Conservation (phyloP, 2,329 filamentous ascomycete genomes). For the Amauroascus niger region DNA sequence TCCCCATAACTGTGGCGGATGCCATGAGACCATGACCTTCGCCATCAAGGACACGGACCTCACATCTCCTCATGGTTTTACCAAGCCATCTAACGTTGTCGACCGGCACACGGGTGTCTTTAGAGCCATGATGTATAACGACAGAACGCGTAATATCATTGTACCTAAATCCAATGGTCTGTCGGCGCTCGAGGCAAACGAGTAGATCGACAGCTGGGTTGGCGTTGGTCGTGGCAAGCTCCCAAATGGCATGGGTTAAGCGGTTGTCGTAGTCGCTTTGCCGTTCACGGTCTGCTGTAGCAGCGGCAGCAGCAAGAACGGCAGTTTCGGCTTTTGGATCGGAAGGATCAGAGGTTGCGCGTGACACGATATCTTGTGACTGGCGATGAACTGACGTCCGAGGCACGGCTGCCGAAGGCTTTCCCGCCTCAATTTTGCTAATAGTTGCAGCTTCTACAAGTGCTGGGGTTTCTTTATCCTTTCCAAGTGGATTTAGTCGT, state of each 20-base stretch:
- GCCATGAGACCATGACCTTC: constrained; percentile 97
- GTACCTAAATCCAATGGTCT: constrained; percentile 91
- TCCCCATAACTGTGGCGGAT: constrained; percentile 82
- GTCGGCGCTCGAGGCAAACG: constrained; percentile 81
- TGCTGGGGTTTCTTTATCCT: constrained; percentile 24
- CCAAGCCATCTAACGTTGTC: constrained; percentile 94
- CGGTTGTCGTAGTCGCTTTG: constrained; percentile 61
- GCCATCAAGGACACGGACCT: constrained; percentile 79
- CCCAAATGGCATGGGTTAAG: constrained; percentile 89
- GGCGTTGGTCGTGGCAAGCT: constrained; percentile 76
- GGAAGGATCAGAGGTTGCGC: constrained; percentile 9
- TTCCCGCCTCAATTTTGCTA: constrained; percentile 21
- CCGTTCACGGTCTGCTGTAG: constrained; percentile 38
- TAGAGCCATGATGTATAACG: constrained; percentile 86
- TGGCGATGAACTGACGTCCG: constrained; percentile 18
- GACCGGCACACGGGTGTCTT: constrained; percentile 82
- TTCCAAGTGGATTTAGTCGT: constrained; percentile 17
- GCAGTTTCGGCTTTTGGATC: constrained; percentile 24
- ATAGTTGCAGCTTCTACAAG: constrained; percentile 11
- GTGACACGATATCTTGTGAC: constrained; percentile 16
- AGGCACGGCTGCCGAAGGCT: constrained; percentile 17
- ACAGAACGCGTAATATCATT: constrained; percentile 88
- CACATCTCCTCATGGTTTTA: constrained; percentile 85
- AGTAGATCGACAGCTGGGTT: constrained; percentile 91
- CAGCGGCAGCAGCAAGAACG: constrained; percentile 46